Percentiles rank a stretch among this genome's conserved stretches.
Conservation (phyloP, 2,329 filamentous ascomycete genomes). For the Xylaria polymorpha region DNA sequence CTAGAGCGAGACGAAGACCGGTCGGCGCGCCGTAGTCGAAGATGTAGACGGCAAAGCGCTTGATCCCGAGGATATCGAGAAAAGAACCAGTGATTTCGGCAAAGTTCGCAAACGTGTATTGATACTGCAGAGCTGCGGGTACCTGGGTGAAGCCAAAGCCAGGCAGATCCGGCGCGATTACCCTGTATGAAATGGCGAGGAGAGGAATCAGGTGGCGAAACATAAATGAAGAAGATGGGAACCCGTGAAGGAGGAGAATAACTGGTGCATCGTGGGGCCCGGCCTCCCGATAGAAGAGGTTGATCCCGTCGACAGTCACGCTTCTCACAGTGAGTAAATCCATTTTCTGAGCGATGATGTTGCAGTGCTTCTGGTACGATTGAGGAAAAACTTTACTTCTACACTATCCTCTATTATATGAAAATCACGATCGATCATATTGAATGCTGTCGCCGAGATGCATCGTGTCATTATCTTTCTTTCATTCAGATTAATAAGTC, state of each 20-base stretch:
- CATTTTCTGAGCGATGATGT: not conserved
- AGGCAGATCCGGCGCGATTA: not conserved
- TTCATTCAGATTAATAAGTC: not conserved
- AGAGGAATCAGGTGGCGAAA: constrained; percentile 8
- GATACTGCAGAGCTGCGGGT: not conserved
- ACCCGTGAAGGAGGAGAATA: constrained; percentile 2
- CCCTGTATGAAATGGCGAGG: constrained; percentile 2
- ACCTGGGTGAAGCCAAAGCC: constrained; percentile 4
- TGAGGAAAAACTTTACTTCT: not conserved
- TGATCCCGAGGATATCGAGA: not conserved
- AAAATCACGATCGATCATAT: not conserved
- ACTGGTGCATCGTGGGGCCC: not conserved
- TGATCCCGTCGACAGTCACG: constrained; percentile 3
- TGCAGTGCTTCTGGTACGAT: not conserved
- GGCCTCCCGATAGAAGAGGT: not conserved
- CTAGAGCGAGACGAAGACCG: not conserved
- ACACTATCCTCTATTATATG: not conserved
- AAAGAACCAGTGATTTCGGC: not conserved
- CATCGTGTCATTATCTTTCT: not conserved
- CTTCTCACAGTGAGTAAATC: not conserved
- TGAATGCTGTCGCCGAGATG: too few relatives aligned
- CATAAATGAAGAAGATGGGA: constrained; percentile 6
- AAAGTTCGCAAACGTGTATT: constrained; percentile 1
- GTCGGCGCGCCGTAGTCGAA: constrained; percentile 3
- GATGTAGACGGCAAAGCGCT: not conserved